Conservation (phyloP, 1,284 basidiomycete species). For the Meira nashicola region DNA sequence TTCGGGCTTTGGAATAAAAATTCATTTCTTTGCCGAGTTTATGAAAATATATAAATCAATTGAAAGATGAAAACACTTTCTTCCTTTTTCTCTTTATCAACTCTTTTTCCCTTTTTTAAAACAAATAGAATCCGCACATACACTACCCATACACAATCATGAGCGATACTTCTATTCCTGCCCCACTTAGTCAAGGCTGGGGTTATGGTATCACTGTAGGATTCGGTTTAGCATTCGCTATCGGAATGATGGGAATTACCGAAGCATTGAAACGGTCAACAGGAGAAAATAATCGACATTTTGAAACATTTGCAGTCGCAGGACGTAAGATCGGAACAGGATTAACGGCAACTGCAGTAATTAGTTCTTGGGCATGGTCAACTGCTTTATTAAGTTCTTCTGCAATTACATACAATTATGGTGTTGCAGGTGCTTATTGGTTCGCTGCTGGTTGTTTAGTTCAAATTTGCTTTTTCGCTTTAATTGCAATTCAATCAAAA, state of each 20-base stretch:
- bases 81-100: too few relatives aligned
- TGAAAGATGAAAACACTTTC: too few relatives aligned
- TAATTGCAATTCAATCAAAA: conserved; percentile 23
- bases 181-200: conserved; percentile 15
- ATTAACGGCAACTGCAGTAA: conserved; percentile 40
- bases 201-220: conserved; percentile 19
- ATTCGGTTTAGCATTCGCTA: conserved; percentile 19
- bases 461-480: conserved; percentile 20
- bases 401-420: conserved; percentile 42
- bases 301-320: conserved; percentile 23
- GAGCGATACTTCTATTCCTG: conserved; percentile 6
- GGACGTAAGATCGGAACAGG: conserved; percentile 38
- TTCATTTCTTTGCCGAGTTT: too few relatives aligned
- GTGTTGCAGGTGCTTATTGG: conserved; percentile 30
- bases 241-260: conserved; percentile 17
- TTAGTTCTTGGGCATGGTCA: conserved; percentile 43
- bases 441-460: conserved; percentile 13
- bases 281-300: conserved; percentile 20
- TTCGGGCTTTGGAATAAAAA: too few relatives aligned
- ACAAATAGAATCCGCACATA: too few relatives aligned
- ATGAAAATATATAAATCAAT: too few relatives aligned
- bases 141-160: too few relatives aligned
- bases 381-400: conserved; percentile 39
- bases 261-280: conserved; percentile 18
- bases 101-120: too few relatives aligned